Evolutionary conservation across 2,329 filamentous ascomycete genomes (phyloP).

Genomic region (Botryotinia globosa): DNA sequence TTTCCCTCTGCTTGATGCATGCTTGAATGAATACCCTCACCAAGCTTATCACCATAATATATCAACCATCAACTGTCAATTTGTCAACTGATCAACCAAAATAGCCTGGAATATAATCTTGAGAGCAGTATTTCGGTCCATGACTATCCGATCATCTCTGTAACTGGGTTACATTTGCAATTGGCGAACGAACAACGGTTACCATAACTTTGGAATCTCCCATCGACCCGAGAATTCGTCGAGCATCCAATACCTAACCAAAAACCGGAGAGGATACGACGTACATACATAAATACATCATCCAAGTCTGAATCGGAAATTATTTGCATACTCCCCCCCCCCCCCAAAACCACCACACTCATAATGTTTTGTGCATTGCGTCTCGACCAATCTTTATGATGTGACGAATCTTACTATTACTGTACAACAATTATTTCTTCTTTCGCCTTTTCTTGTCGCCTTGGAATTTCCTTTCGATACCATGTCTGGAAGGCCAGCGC

Average conservation of each 20-base stretch:
- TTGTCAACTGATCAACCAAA: slow-evolving; percentile 4
- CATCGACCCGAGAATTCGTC: slow-evolving; percentile 6
- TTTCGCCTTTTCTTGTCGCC: slow-evolving; percentile 9
- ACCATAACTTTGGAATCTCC: slow-evolving; percentile 6
- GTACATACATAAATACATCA: background rate
- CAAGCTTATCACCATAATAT: background rate
- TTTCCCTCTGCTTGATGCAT: background rate
- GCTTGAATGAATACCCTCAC: background rate
- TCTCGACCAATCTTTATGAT: slow-evolving; percentile 32
- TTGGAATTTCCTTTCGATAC: slow-evolving; percentile 21
- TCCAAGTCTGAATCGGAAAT: slow-evolving; percentile 9
- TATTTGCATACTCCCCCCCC: background rate
- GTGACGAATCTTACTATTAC: slow-evolving; percentile 29
- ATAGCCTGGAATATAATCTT: background rate
- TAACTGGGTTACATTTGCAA: slow-evolving; percentile 16
- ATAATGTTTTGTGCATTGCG: slow-evolving; percentile 29
- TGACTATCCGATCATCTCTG: background rate
- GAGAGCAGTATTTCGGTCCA: slow-evolving; percentile 1
- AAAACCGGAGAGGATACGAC: background rate
- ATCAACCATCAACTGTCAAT: background rate
- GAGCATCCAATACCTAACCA: background rate
- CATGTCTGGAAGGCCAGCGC: slow-evolving; percentile 36
- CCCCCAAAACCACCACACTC: background rate
- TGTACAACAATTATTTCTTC: slow-evolving; percentile 23
- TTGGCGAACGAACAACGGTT: slow-evolving; percentile 19